Evolutionary conservation across 768 basidiomycete genomes (phyloP).

Genomic region (Russula sp.): DNA sequence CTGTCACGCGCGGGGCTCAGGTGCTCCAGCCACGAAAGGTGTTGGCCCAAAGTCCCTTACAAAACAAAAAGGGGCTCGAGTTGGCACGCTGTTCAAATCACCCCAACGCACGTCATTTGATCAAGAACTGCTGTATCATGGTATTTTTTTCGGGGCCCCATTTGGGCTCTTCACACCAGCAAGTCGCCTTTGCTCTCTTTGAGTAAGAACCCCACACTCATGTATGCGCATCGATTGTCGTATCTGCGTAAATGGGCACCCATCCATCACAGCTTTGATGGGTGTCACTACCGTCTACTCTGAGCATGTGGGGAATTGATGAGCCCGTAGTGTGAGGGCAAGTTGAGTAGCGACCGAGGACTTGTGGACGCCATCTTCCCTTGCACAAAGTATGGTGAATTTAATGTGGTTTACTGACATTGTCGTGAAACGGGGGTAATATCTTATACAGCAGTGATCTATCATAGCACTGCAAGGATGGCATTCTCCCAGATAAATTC

Average conservation of each 20-base stretch:
- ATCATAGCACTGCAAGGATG: too few relatives aligned
- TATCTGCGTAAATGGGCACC: slow-evolving; percentile 97
- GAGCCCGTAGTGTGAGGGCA: slow-evolving; percentile 86
- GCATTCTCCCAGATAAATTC: too few relatives aligned
- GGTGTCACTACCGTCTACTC: slow-evolving; percentile 77
- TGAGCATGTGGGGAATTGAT: slow-evolving; percentile 92
- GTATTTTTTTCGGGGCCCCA: slow-evolving; percentile 98
- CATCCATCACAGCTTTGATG: slow-evolving; percentile 94
- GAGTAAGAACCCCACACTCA: slow-evolving; percentile 94
- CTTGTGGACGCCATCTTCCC: slow-evolving; percentile 98
- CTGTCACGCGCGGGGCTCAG: slow-evolving; percentile 75
- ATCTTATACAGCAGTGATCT: slow-evolving; percentile 28
- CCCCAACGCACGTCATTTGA: slow-evolving; percentile 97
- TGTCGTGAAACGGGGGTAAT: slow-evolving; percentile 67
- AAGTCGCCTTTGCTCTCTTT: slow-evolving; percentile 87
- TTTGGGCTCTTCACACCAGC: slow-evolving; percentile 99
- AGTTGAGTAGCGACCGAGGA: slow-evolving; percentile 93
- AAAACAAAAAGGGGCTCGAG: not conserved
- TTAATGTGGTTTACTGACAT: slow-evolving; percentile 63
- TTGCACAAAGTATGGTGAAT: slow-evolving; percentile 88
- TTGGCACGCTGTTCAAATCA: slow-evolving; percentile 37
- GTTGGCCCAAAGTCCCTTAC: slow-evolving; percentile 96
- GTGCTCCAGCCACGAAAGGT: slow-evolving; percentile 91
- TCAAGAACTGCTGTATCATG: slow-evolving; percentile 93
- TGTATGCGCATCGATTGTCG: slow-evolving; percentile 70